phyloP scores from a whole-genome alignment of 805 yeast genomes.

The Saccharomycopsis oosterbeekiorum region DNA sequence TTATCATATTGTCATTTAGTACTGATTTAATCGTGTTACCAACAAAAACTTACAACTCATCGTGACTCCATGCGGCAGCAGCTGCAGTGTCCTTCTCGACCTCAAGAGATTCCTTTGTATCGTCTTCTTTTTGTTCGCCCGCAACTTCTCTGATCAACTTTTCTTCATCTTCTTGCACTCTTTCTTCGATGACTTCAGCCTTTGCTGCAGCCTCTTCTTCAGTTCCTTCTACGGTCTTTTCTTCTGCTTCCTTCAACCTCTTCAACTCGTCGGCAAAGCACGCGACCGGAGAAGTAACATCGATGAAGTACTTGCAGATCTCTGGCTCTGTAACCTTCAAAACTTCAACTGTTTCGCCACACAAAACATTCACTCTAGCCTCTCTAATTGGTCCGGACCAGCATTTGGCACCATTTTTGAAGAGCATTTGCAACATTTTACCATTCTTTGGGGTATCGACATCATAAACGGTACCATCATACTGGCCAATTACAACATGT shows the following conservation, averaged over 20 bases:
- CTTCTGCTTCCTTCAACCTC: background rate
- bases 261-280: constrained; percentile 23
- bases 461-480: constrained; percentile 14
- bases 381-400: constrained; percentile 92
- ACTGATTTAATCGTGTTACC: no score
- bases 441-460: constrained; percentile 16
- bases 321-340: constrained; percentile 79
- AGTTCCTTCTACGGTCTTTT: background rate
- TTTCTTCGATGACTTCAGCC: background rate
- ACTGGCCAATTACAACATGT: constrained; percentile 42
- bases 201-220: background rate
- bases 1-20: no score
- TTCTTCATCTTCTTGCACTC: background rate
- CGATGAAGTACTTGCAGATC: constrained; percentile 68
- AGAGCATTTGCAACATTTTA: constrained; percentile 29
- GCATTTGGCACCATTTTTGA: constrained; percentile 62
- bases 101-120: background rate
- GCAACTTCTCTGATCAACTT: background rate
- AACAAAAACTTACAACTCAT: background rate
- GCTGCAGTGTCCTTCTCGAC: background rate
- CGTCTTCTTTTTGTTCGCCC: background rate
- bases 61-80: background rate
- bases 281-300: constrained; percentile 33
- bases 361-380: constrained; percentile 50
- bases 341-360: constrained; percentile 52